Evolutionary conservation across 2,329 filamentous ascomycete species (phyloP).

Genomic region (Sporothrix pallida): DNA sequence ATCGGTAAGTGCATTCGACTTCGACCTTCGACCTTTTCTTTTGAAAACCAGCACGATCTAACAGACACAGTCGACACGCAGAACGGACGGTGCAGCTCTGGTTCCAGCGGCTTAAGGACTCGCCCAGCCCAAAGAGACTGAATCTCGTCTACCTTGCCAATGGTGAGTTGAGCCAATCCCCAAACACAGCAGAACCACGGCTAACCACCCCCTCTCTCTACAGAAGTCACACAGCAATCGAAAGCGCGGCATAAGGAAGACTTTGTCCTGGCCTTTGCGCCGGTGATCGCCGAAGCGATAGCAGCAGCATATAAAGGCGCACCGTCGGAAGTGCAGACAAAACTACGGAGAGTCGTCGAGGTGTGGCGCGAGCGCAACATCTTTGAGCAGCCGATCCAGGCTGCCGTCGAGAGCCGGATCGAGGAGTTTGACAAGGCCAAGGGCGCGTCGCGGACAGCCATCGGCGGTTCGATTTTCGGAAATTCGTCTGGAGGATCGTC

Average conservation of each 20-base stretch:
- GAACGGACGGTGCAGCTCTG: slow-evolving; percentile 90
- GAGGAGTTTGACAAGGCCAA: slow-evolving; percentile 70
- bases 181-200: no score
- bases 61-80: slow-evolving; percentile 75
- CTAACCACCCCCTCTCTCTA: neutral
- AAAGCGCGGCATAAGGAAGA: slow-evolving; percentile 92
- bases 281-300: slow-evolving; percentile 89
- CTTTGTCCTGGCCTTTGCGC: slow-evolving; percentile 89
- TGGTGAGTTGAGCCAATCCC: slow-evolving; percentile 59
- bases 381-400: slow-evolving; percentile 80
- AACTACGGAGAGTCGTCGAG: slow-evolving; percentile 86
- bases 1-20: slow-evolving; percentile 69
- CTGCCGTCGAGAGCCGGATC: slow-evolving; percentile 78
- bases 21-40: neutral
- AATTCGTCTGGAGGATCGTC: slow-evolving; percentile 49
- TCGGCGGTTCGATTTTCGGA: slow-evolving; percentile 70
- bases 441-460: slow-evolving; percentile 57
- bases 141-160: slow-evolving; percentile 96
- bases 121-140: slow-evolving; percentile 80
- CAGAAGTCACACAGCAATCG: slow-evolving; percentile 95
- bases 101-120: slow-evolving; percentile 88
- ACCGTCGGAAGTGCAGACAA: slow-evolving; percentile 82
- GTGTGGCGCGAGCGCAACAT: slow-evolving; percentile 90
- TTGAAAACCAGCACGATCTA: neutral
- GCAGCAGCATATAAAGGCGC: slow-evolving; percentile 89